Conservation (phyloP, 768 basidiomycete species). For the Lactarius hengduanensis region DNA sequence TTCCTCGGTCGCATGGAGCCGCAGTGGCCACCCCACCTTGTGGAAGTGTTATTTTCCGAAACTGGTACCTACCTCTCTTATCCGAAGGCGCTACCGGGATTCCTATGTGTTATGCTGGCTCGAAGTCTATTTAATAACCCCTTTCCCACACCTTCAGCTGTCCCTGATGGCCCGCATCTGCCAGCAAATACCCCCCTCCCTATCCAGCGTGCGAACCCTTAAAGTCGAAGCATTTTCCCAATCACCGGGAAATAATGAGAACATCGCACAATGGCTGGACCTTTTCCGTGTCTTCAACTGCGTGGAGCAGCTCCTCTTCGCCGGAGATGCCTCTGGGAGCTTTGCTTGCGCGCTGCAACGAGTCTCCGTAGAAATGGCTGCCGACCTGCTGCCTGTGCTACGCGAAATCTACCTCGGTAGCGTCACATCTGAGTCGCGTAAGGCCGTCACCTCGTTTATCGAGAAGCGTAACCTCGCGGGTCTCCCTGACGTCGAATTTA, state of each 20-base stretch:
- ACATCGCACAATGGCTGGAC: not conserved
- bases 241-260: too few species aligned
- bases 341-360: not conserved
- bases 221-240: not conserved
- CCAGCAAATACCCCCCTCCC: not conserved
- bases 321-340: too few species aligned
- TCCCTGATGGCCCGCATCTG: not conserved
- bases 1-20: not conserved
- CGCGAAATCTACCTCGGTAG: not conserved
- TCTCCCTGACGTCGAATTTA: not conserved
- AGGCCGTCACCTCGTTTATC: not conserved
- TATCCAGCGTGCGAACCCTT: not conserved
- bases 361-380: not conserved
- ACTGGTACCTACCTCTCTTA: not conserved
- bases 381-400: constrained; percentile 1
- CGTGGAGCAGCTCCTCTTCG: not conserved
- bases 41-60: not conserved
- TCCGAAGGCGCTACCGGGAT: too few species aligned
- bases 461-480: not conserved
- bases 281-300: not conserved
- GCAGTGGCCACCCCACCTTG: not conserved
- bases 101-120: too few species aligned
- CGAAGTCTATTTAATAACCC: too few species aligned
- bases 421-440: not conserved
- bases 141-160: not conserved